phyloP scores from a whole-genome alignment of 2,329 filamentous ascomycete genomes.

The Eutypa lata region DNA sequence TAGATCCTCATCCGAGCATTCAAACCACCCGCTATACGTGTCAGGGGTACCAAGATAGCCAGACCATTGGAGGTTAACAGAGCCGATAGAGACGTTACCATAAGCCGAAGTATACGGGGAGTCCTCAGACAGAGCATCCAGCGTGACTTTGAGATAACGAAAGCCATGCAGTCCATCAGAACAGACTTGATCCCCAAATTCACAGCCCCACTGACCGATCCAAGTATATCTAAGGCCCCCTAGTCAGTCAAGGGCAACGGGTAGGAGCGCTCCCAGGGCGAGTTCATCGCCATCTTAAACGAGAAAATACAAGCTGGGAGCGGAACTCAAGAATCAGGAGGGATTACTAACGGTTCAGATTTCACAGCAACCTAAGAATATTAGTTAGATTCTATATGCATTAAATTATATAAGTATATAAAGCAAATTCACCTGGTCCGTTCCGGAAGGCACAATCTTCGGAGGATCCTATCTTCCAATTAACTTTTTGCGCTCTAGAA shows the following conservation, averaged over 20 bases:
- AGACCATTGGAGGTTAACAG: conserved; percentile 39
- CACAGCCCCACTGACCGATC: conserved; percentile 42
- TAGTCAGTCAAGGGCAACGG: not conserved
- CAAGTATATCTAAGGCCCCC: conserved; percentile 34
- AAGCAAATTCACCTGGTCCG: conserved; percentile 38
- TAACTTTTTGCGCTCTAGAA: not conserved
- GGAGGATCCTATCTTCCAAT: conserved; percentile 12
- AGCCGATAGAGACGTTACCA: conserved; percentile 41
- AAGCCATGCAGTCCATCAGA: conserved; percentile 52
- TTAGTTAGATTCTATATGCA: not conserved
- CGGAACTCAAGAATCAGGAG: not conserved
- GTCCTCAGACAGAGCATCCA: conserved; percentile 42
- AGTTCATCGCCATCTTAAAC: too few relatives aligned
- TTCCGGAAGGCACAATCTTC: conserved; percentile 40
- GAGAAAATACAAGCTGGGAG: not conserved
- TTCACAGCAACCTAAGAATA: conserved; percentile 40
- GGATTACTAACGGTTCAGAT: conserved; percentile 16
- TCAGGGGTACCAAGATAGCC: conserved; percentile 45
- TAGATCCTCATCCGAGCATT: conserved; percentile 46
- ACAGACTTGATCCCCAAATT: conserved; percentile 41
- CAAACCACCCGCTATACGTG: conserved; percentile 49
- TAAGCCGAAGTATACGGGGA: conserved; percentile 39
- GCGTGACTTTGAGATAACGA: conserved; percentile 46
- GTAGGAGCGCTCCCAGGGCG: too few relatives aligned
- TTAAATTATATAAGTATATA: not conserved